Evolutionary conservation across 2,329 filamentous ascomycete species (phyloP), one percentile per base, ranked within the genome.

Genomic region (Hymenoscyphus linearis): DNA sequence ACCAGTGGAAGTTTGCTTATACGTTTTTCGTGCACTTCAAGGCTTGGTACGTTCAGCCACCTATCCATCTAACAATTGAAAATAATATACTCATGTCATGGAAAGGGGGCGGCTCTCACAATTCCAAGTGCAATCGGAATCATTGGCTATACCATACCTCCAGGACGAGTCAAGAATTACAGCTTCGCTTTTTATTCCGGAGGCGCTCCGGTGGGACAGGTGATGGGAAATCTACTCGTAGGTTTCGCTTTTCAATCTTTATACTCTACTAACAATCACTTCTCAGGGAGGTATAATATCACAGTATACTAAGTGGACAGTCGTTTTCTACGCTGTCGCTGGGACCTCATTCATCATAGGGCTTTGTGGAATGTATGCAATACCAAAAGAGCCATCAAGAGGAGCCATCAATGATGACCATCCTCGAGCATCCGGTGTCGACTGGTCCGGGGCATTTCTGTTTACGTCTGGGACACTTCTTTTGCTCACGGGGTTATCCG

Each of bases 61-160:
- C 18, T 26, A n/a, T 52, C 27, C 13, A 26, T 7, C n/a, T n/a
- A n/a, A n/a, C n/a, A n/a, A n/a, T n/a, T n/a, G n/a, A 12, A 4
- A 40, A 27, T 5, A 35, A 12, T 25, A 12, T 35, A 25, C 27
- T 62, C 9, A 36, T 40, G 36, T 35, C 44, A 7, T 52, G 27
- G 13, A 31, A 25, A 65, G 72, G 76, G 76, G 40, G 64, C 71
- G 27, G 87, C 87, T 1, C 85, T 86, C 16, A 89, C 88, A 68
- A 85, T 89, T 0, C 87, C 87, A 0, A 89, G 86, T 0, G 87
- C 87, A 0, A 84, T 90, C 68, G 87, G 87, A 0, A 89, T 90
- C 44, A 72, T 90, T 2, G 86, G 86, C 0, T 82, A 83, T 1
- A 88, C 85, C 0, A 90, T 90, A 59, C 82, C 82, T 1, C 85